Conservation (phyloP, 805 yeast genomes). For the Kodamaea lidongshanica region DNA sequence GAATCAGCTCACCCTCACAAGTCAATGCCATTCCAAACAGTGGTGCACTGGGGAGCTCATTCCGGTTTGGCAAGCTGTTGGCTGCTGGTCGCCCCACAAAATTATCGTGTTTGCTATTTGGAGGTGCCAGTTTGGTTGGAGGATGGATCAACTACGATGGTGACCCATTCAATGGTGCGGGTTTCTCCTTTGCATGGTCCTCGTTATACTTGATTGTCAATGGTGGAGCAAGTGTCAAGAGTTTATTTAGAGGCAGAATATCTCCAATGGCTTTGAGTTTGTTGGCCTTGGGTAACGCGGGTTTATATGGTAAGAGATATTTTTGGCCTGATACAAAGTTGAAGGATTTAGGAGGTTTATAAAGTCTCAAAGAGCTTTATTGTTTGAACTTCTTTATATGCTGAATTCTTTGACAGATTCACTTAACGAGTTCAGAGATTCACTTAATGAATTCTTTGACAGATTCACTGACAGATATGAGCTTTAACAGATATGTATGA, state of each 20-base stretch:
- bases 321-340: too few species aligned
- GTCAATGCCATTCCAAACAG: not conserved
- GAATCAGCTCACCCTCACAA: conserved; percentile 7
- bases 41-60: conserved; percentile 17
- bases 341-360: too few species aligned
- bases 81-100: conserved; percentile 29
- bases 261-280: conserved; percentile 57
- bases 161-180: conserved; percentile 73
- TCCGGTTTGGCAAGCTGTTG: conserved; percentile 14
- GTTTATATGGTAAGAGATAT: conserved; percentile 64
- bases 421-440: too few species aligned
- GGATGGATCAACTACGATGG: conserved; percentile 73
- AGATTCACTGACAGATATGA: too few species aligned
- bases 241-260: conserved; percentile 49
- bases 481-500: too few species aligned
- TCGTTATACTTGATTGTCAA: conserved; percentile 66
- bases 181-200: conserved; percentile 78
- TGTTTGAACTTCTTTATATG: too few species aligned
- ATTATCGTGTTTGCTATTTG: conserved; percentile 48
- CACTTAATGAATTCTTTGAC: too few species aligned
- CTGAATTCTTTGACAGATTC: too few species aligned
- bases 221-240: conserved; percentile 51
- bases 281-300: conserved; percentile 57
- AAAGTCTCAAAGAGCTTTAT: too few species aligned
- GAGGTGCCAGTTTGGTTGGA: conserved; percentile 58